Evolutionary conservation across 495 filamentous ascomycete species (phyloP).

Genomic region (Penicillium goetzii): DNA sequence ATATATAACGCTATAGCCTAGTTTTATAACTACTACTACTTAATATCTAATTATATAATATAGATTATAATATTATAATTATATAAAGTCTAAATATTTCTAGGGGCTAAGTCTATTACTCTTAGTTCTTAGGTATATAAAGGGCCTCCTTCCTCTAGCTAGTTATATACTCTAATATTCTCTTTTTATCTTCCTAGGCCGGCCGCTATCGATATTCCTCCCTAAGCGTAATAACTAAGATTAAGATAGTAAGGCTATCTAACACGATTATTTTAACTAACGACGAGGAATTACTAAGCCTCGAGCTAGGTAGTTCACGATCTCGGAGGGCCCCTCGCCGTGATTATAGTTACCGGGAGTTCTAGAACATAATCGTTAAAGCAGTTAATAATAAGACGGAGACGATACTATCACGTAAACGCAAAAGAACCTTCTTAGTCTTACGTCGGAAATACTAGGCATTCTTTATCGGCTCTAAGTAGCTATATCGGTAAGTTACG

Average conservation of each 20-base stretch:
- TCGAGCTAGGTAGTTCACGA: constrained; percentile 1
- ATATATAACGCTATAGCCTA: constrained; percentile 11
- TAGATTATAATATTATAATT: not conserved
- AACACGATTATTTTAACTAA: not conserved
- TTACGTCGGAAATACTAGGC: constrained; percentile 2
- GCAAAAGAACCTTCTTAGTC: constrained; percentile 31
- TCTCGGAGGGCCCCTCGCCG: not conserved
- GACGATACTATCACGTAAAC: constrained; percentile 14
- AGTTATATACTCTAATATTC: constrained; percentile 16
- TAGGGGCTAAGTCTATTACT: constrained; percentile 1
- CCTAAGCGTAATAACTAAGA: not conserved
- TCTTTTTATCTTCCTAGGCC: constrained; percentile 12
- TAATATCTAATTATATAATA: constrained; percentile 3
- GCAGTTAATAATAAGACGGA: constrained; percentile 4
- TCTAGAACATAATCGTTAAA: not conserved
- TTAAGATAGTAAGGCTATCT: not conserved
- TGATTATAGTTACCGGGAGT: not conserved
- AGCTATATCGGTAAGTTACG: constrained; percentile 1
- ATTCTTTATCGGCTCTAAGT: constrained; percentile 6
- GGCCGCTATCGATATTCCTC: not conserved
- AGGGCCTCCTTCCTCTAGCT: constrained; percentile 11
- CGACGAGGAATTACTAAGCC: not conserved
- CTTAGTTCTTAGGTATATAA: constrained; percentile 11
- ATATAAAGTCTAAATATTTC: not conserved
- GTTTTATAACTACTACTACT: constrained; percentile 1